Base-by-base conservation (phyloP, 2,329 filamentous ascomycete species). In the Penicillium sp. region DNA sequence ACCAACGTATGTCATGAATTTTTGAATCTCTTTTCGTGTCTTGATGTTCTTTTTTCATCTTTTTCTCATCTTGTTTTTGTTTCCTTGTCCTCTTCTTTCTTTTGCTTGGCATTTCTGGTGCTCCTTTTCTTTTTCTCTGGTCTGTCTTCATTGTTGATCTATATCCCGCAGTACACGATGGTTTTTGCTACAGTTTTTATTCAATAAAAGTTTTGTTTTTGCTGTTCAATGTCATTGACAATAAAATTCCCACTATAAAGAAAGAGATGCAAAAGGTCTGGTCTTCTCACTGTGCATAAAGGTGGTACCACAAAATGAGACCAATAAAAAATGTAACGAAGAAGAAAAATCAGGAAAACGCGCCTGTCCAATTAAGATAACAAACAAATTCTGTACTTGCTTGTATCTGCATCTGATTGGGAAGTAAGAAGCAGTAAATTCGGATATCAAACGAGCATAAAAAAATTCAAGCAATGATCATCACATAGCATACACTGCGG, bases 141-240 rank as follows among this genome's bases (percentile, higher is more conserved):
- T 46, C n/a, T 48, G 15, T 39, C 49, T 50, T 31, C 31, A 9
- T 31, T 44, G 15, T 59, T 41, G 29, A 47, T 50, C 55, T 53
- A 68, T 68, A 67, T 66, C 66, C 65, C 66, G 60, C 65, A 66
- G 65, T 66, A 67, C 53, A 66, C 62, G 65, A 62, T 57, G 65
- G 63, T 55, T 59, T 46, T 62, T 51, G 51, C 58, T 60, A 48
- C 8, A 50, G 10, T 40, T 48, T 38, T 8, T 55, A 36, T 55
- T 34, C 31, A 57, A 51, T 45, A 53, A 51, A 51, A 43, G 43
- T 47, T 47, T 41, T 41, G 6, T 33, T 27, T 46, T 47, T 38
- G 21, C 23, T 36, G 23, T 47, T 33, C 4, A 25, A 50, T 48
- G 15, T 40, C 23, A 57, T 47, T 41, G 7, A 15, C n/a, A 34